Base-by-base conservation (phyloP, 768 basidiomycete genomes). In the Hemileccinum rubropunctum region DNA sequence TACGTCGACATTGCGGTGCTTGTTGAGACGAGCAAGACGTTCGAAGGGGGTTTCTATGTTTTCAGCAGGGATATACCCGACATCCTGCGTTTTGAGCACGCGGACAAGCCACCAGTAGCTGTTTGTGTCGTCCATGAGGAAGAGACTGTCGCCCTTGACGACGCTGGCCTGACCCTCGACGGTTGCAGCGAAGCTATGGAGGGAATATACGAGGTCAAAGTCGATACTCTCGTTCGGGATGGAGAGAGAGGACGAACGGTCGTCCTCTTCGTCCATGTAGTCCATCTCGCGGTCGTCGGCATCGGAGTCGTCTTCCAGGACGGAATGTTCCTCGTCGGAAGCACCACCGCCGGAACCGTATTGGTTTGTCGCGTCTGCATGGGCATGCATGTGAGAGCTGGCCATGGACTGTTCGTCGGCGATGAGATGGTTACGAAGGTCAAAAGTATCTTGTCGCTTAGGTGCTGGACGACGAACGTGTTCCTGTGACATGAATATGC, bases 41-140 rank as follows among this genome's bases (percentile, higher is more conserved):
- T 99, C 97, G 60, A 93, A 97, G 0, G 97, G 97, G 0, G 97
- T 99, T 68, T 99, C 97, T 58, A 99, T 98, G 67, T 98, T 98
- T 72, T 99, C 97, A 0, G 97, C 97, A 15, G 97, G 97, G 43
- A 99, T 98, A 68, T 99, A 99, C 0, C 97, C 97, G 14, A 99
- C 92, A 62, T 97, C 94, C 69, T 98, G 94, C 8, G 95, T 98
- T 74, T 98, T 98, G 56, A 99, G 84, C 9, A 99, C 97, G 41
- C 94, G 83, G 8, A 99, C 95, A 43, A 98, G 88, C 97, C 97
- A 98, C 97, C 97, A 98, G 73, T 99, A 99, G 70, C 91, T 92
- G 70, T 99, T 98, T 50, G 87, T 92, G 68, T 99, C 97, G 72
- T 99, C 97, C 81, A 98, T 92, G 38, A 99, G 76, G 65, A 93